Evolutionary conservation across 345 rosid species (phyloP), one percentile per base, ranked within the genome.

Genomic region (Odontarrhena argentea): DNA sequence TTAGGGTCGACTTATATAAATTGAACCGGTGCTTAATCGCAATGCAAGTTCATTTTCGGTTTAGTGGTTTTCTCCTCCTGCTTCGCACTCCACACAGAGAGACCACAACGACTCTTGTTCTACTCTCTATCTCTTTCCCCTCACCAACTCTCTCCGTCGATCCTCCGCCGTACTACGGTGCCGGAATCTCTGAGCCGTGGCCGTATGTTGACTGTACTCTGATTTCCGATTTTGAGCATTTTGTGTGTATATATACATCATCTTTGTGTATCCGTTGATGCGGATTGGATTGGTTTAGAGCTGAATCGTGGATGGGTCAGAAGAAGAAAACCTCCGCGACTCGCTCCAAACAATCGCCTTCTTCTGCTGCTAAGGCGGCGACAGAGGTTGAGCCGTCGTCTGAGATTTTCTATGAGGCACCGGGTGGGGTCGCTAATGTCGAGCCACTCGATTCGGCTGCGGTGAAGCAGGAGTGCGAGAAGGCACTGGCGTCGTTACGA

Each of bases 391-490:
- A 56, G 70, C n/a, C 74, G 61, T 28, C 77, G 58, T 28, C 77
- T 55, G 77, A 50, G 48, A 24, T 62, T 24, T 63, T 70, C 48
- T 5, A 46, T 30, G 8, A 46, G 51, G 2, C 22, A 18, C 22
- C 22, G 22, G 56, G 57, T 2, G 51, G 32, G 9, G 77, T 41
- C 1, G 68, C 63, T 10, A 76, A 63, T 59, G 82, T 66, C 57
- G 83, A 79, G 46, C 67, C 73, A 28, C 37, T 71, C 26, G 50
- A 68, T 45, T 61, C 55, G 13, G 72, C 78, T 14, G 68, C 73
- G 34, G 71, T 88, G 76, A 94, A 87, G 84, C 70, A 48, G 1
- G 97, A 94, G 66, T 91, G 93, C 75, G 96, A 91, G 76, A 86
- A 91, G 48, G 96, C 99, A 44, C 80, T 88, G 10, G 84, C 76